Evolutionary conservation across 257 asterid species (phyloP), one percentile per base, ranked within the genome.

Genomic region (Solanum arcanum): DNA sequence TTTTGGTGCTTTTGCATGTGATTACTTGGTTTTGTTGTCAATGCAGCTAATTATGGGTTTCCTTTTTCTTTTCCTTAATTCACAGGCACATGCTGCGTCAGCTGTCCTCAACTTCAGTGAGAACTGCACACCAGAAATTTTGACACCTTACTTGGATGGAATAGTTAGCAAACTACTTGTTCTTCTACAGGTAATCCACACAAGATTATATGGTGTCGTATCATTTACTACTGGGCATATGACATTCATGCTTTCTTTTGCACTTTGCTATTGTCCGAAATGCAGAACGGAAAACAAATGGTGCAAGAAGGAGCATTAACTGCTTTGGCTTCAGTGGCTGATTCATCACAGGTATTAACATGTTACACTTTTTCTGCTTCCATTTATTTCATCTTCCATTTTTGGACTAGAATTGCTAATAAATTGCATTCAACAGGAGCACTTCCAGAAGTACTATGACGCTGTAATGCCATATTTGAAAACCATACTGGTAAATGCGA

Each of bases 221-320:
- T 49, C 68, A 27, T 29, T 29, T 81, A 47, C 46, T 49, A 3
- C 85, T 49, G 85, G 85, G 62, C 20, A 47, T 27, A 29, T 29
- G 69, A 29, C 7, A 64, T 20, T 49, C 69, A 49, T 49, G 85
- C 35, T 81, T 18, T 81, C 85, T 29, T 81, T 41, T 49, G 69
- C 85, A 29, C 44, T 80, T 80, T 80, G 68, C 44, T 80, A 29
- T 81, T 78, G 84, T 78, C 66, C 46, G 42, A 78, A 87, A 90
- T 93, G 90, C 92, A 96, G 99, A 95, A 96, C 76, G 90, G 98
- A 83, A 96, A 96, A 86, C 99, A 96, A 96, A 96, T 96, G 99
- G 99, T 96, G 87, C 99, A 96, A 90, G 99, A 96, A 92, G 99
- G 99, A 88, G 97, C 99, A 89, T 92, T 96, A 84, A 96, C 98